Evolutionary conservation across 768 basidiomycete genomes (phyloP).

Genomic region (Suillus subluteus): DNA sequence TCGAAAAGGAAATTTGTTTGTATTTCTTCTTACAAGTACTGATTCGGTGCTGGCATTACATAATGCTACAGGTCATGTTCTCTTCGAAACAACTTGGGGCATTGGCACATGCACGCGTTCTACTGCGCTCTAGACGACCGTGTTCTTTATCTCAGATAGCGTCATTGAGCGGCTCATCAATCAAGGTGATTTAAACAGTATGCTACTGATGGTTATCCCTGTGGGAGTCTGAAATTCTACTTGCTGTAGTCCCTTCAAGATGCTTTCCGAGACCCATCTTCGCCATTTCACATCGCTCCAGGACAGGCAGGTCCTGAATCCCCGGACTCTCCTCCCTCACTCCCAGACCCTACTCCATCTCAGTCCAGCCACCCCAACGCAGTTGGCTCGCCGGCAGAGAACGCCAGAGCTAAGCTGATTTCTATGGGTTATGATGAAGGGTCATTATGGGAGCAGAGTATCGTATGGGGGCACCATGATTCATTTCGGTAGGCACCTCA

Average conservation of each 20-base stretch:
- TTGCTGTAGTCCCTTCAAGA: conserved; percentile 57
- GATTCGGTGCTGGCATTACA: not conserved
- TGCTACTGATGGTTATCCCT: not conserved
- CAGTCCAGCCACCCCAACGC: not conserved
- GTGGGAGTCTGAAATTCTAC: not conserved
- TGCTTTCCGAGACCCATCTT: conserved; percentile 63
- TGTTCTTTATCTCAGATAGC: conserved; percentile 5
- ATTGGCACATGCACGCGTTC: not conserved
- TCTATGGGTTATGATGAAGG: conserved; percentile 58
- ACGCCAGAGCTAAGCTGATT: conserved; percentile 47
- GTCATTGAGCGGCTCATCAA: conserved; percentile 27
- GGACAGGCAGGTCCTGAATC: conserved; percentile 62
- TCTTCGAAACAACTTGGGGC: not conserved
- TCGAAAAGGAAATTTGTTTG: not conserved
- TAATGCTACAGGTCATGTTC: not conserved
- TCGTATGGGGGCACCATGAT: conserved; percentile 84
- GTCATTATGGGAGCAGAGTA: conserved; percentile 77
- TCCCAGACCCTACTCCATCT: not conserved
- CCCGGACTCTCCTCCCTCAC: conserved; percentile 46
- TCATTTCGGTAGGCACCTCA: conserved; percentile 64
- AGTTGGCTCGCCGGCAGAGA: conserved; percentile 27
- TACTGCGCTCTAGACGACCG: not conserved
- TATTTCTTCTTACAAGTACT: not conserved
- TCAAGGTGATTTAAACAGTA: conserved; percentile 25
- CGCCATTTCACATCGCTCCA: conserved; percentile 67